Conservation (phyloP, 1,284 basidiomycete genomes). For the Boletus calvinii region DNA sequence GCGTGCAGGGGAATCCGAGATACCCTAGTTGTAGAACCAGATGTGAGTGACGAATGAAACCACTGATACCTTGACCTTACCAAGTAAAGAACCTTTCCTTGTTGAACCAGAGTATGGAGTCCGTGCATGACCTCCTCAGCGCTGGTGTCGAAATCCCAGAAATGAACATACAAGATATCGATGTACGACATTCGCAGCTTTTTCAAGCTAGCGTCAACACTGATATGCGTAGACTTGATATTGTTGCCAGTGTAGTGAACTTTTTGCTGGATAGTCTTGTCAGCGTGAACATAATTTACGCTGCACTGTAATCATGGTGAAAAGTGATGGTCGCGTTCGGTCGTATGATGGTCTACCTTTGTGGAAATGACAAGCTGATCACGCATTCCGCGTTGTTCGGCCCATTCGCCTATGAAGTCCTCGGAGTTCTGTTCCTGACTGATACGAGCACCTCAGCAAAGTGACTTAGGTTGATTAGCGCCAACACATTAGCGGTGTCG, state of each 20-base stretch:
- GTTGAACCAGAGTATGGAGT: slow-evolving; percentile 39
- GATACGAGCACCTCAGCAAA: not conserved
- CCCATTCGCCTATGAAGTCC: slow-evolving; percentile 47
- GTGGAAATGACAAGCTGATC: slow-evolving; percentile 48
- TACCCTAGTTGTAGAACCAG: slow-evolving; percentile 18
- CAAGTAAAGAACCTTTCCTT: slow-evolving; percentile 43
- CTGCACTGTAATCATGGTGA: slow-evolving; percentile 29
- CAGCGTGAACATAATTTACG: slow-evolving; percentile 33
- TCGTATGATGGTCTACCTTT: slow-evolving; percentile 30
- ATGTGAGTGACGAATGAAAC: not conserved
- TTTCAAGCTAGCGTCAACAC: slow-evolving; percentile 35
- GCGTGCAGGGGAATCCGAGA: slow-evolving; percentile 43
- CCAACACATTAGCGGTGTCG: slow-evolving; percentile 32
- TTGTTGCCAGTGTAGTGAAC: slow-evolving; percentile 38
- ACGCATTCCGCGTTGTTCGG: slow-evolving; percentile 39
- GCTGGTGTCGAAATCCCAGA: slow-evolving; percentile 30
- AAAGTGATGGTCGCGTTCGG: not conserved
- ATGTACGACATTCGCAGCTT: slow-evolving; percentile 42
- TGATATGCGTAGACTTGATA: slow-evolving; percentile 30
- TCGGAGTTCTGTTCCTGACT: slow-evolving; percentile 43
- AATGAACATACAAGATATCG: slow-evolving; percentile 38
- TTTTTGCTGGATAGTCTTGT: slow-evolving; percentile 22
- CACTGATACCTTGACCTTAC: slow-evolving; percentile 13
- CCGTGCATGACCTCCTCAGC: slow-evolving; percentile 45
- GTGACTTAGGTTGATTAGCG: slow-evolving; percentile 21